Base-by-base conservation (phyloP, 345 rosid genomes). In the Noccaea caerulescens region DNA sequence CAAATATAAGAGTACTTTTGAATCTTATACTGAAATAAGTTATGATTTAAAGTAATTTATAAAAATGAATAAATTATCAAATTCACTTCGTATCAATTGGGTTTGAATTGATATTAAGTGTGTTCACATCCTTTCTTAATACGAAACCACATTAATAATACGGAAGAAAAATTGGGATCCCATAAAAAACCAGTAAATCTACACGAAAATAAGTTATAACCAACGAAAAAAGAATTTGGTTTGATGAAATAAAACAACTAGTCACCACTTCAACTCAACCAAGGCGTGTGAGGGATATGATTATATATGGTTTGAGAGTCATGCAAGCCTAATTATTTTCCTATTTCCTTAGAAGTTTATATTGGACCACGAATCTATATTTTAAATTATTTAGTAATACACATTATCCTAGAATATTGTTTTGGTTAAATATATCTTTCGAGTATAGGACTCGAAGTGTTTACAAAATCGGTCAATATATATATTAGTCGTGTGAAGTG, bases 401-500 rank as follows among this genome's bases (percentile, higher is more conserved):
- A 33, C 23, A 50, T 52, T 49, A 68, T 45, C 65, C 36, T 36
- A 69, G 10, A 36, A 36, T 45, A 57, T n/a, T 10, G 6, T 20
- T 10, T 38, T 38, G 5, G 46, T 58, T 58, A 46, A 20, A 36
- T 37, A 23, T 27, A 27, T 49, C n/a, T 49, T 38, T 47, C 50
- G 34, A 41, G 32, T 7, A 67, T 54, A 43, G 32, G 53, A 67
- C 34, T 16, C 18, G 23, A 56, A 54, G 11, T 18, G 10, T 23
- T 36, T 8, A 39, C 27, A 68, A 16, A 68, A 13, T 52, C 13
- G 25, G 23, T 66, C 6, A 5, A 55, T 7, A 43, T 54, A 20
- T 20, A 20, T 20, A 20, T 20, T 45, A n/a, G 37, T 44, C 63
- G 57, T 62, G 76, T 6, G 6, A 8, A 33, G 9, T 55, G 70